Percentiles rank a stretch among this genome's conserved stretches.
These are phyloP conservation scores for Mesembryanthemum crystallinum DNA, from an alignment of 148 eudicot species.

Conservation along the genomic window DNA sequence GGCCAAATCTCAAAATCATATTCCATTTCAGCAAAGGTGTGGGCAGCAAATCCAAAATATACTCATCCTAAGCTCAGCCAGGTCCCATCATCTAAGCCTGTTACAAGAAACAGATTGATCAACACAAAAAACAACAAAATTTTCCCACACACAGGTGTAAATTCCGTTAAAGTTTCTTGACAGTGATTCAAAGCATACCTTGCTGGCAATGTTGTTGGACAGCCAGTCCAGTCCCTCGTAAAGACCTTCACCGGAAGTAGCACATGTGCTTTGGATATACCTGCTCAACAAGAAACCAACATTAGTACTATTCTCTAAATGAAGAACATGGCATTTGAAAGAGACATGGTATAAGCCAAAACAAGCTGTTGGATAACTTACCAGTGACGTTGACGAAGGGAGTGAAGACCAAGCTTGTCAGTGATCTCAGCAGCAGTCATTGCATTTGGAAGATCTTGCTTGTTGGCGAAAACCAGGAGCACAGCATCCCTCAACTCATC, in stretches of 20 bases:
- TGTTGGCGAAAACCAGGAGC: slow-evolving; percentile 67
- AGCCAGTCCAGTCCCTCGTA: slow-evolving; percentile 67
- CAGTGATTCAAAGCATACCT: slow-evolving; percentile 21
- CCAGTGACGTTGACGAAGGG: slow-evolving; percentile 79
- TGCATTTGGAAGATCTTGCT: slow-evolving; percentile 79
- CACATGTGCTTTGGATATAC: slow-evolving; percentile 70
- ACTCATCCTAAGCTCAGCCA: slow-evolving; percentile 17
- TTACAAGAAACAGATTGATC: background rate
- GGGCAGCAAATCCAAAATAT: slow-evolving; percentile 18
- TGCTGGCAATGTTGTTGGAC: slow-evolving; percentile 62
- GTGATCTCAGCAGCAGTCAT: slow-evolving; percentile 75
- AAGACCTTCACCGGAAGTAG: slow-evolving; percentile 62
- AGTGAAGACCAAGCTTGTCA: slow-evolving; percentile 71
- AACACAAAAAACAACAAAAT: background rate
- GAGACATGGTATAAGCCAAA: background rate
- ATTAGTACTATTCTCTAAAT: too few relatives aligned
- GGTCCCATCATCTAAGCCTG: slow-evolving; percentile 27
- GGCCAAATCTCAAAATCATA: slow-evolving; percentile 18
- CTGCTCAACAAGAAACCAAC: slow-evolving; percentile 24
- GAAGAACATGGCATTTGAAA: background rate
- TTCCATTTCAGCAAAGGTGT: slow-evolving; percentile 1
- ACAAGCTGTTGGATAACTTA: slow-evolving; percentile 7
- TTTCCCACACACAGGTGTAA: background rate
- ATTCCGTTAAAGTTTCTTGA: background rate
- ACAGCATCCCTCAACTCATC: slow-evolving; percentile 79